Evolutionary conservation across 2,329 filamentous ascomycete species (phyloP).

Genomic region (Microthyrium microscopicum): DNA sequence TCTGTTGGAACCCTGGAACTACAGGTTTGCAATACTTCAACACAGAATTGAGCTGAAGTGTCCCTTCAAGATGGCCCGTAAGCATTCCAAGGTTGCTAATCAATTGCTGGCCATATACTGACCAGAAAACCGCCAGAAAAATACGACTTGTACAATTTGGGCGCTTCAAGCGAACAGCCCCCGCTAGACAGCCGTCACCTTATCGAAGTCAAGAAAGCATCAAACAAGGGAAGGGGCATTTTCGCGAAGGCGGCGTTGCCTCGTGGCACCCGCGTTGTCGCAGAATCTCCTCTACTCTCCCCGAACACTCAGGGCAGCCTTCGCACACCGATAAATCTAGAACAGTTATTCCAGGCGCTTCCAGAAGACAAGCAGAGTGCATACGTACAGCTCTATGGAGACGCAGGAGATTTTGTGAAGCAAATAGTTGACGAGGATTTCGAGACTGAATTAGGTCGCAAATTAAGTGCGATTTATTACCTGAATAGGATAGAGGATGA

Average conservation of each 20-base stretch:
- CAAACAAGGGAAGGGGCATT: not conserved
- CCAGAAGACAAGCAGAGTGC: not conserved
- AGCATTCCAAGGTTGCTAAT: too few species aligned
- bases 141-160: slow-evolving; percentile 89
- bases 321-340: too few species aligned
- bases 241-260: not conserved
- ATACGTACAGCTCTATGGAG: not conserved
- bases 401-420: not conserved
- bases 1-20: too few species aligned
- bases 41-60: too few species aligned
- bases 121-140: slow-evolving; percentile 69
- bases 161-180: slow-evolving; percentile 31
- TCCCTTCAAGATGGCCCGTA: too few species aligned
- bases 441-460: not conserved
- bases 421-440: not conserved
- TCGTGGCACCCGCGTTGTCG: slow-evolving; percentile 1
- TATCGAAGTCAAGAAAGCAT: not conserved
- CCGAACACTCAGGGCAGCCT: not conserved
- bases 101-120: too few species aligned
- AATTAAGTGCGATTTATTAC: not conserved
- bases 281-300: not conserved
- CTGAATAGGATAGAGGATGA: not conserved
- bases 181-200: slow-evolving; percentile 2
- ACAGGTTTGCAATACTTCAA: too few species aligned
- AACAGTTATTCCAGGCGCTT: not conserved